Evolutionary conservation across 2,329 filamentous ascomycete genomes (phyloP), one percentile per base, ranked within the genome.

Genomic region (Calonectria hawksworthii): DNA sequence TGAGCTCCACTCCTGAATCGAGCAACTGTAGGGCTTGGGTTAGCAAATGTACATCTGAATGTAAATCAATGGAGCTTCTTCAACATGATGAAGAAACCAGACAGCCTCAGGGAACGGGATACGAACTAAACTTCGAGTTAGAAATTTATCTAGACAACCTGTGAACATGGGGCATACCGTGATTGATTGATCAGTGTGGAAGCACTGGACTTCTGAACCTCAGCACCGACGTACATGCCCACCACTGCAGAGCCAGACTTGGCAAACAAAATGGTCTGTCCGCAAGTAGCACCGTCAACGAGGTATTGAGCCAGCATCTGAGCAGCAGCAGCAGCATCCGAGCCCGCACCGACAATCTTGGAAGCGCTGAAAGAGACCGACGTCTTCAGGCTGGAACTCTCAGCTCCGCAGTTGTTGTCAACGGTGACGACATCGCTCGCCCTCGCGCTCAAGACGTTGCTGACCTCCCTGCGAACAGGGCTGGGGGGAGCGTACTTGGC

Each of bases 191-290:
- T 67, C 0, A 74, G 50, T 44, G 23, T 54, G 0, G 78, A 75
- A 38, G 77, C 78, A 6, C 79, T 76, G 1, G n/a, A 26, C 74
- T 81, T 81, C 4, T 81, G 79, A 1, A 79, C 76, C 4, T 81
- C 79, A 1, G 77, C 75, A 18, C 79, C 79, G 1, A 77, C 73
- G 10, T 81, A 81, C 0, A 81, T 41, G 34, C 79, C 79, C 32
- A 79, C 78, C 13, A 81, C 65, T 0, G 76, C 73, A 16, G 75
- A 68, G 0, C 79, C 79, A 13, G 78, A 75, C 70, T 81, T 81
- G 65, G 79, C 77, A n/a, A 81, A 79, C 7, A 81, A 28, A 14
- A 81, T 77, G 4, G 79, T 80, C 6, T 72, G 70, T 6, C 79
- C 79, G 3, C 79, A 81, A 0, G 72, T 52, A 14, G 79, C 79